Conservation (phyloP, 176 grass and related monocot species). For the Microstegium vimineum region DNA sequence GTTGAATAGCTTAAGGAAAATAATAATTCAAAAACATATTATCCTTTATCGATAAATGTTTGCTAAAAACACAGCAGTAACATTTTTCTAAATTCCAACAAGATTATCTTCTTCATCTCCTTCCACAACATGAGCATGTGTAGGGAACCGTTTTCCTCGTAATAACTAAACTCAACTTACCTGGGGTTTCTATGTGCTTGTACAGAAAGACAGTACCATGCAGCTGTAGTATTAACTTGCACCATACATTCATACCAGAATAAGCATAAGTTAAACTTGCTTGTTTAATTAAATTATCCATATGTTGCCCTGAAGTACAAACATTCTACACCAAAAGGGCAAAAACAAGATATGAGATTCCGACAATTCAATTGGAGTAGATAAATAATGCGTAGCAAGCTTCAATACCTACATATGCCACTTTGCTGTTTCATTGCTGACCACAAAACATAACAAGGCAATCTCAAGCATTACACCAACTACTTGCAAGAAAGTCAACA, state of each 20-base stretch:
- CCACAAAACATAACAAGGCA: neutral
- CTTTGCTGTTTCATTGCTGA: neutral
- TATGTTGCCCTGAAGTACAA: neutral
- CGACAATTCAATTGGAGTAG: neutral
- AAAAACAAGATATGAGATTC: neutral
- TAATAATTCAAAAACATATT: neutral
- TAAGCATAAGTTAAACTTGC: neutral
- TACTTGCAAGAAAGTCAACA: conserved; percentile 11
- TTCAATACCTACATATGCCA: neutral
- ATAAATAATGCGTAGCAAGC: neutral
- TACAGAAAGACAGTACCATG: neutral
- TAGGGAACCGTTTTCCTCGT: neutral
- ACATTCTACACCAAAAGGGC: neutral
- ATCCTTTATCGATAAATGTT: neutral
- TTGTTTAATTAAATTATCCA: neutral
- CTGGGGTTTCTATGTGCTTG: neutral
- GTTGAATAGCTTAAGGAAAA: neutral
- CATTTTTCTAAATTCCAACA: neutral
- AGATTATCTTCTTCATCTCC: neutral
- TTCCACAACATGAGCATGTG: neutral
- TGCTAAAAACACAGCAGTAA: neutral
- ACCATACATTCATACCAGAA: neutral
- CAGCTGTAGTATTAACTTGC: neutral
- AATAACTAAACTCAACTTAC: neutral
- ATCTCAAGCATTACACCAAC: neutral